Evolutionary conservation across 2,329 filamentous ascomycete genomes (phyloP), one percentile per base, ranked within the genome.

Genomic region (Aspergillus sp.): DNA sequence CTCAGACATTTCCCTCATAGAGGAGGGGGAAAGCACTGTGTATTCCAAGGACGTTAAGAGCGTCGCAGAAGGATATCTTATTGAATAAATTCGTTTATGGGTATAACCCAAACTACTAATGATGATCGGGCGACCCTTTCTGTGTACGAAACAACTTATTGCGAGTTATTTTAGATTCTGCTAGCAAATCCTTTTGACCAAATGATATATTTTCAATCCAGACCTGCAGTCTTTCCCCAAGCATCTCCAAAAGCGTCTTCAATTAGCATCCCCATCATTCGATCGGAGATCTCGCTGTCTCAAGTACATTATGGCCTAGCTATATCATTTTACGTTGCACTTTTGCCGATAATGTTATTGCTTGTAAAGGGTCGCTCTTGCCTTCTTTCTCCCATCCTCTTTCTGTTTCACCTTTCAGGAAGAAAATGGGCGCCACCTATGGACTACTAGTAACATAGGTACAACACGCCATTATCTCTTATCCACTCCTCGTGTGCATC

Each of bases 31-130:
- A 60, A 71, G 70, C 31, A 71, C 78, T 35, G 70, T 70, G 5
- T 80, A 77, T 66, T 75, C 76, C 40, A 80, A 80, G 71, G 74
- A 75, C 31, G 64, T 79, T 51, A 77, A 75, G 63, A 77, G 75
- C 46, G 67, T 75, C 59, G 73, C 76, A 7, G 77, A 80, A 56
- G 73, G 73, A 44, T 79, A 75, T 70, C 58, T 73, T 40, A 79
- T 80, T 62, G 77, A 80, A 64, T 80, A 70, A 69, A 59, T 57
- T 56, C 50, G 40, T 52, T 58, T 58, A 58, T 58, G 62, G 57
- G 70, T 73, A 73, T 73, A 72, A 31, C 27, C 27, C 27, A 31
- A 68, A 70, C 64, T 67, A 68, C 62, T 73, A 74, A 73, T 73
- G 71, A 74, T 65, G 70, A 72, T 72, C 65, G 64, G 70, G 69